Conservation (phyloP, 1,284 basidiomycete species). For the Sporisorium graminicola region DNA sequence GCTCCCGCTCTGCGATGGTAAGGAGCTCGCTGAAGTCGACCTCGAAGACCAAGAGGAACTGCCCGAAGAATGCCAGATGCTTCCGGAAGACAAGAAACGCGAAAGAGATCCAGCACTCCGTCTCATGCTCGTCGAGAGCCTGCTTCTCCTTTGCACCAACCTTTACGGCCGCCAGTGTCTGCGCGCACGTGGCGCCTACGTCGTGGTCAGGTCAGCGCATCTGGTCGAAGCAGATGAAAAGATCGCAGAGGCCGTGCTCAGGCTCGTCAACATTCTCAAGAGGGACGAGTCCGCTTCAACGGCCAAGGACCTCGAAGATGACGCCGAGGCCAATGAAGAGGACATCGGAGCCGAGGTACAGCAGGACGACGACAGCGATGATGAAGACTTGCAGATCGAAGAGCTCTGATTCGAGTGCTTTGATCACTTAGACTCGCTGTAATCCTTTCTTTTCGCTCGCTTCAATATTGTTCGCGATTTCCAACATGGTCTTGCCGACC, state of each 20-base stretch:
- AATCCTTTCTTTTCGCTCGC: neutral
- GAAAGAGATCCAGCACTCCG: constrained; percentile 85
- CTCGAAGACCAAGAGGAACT: constrained; percentile 87
- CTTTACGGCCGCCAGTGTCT: constrained; percentile 86
- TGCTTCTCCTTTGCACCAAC: constrained; percentile 89
- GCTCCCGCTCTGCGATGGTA: constrained; percentile 90
- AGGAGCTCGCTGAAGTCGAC: constrained; percentile 74
- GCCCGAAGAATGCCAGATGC: constrained; percentile 86
- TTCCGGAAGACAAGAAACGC: constrained; percentile 84
- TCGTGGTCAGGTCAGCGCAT: constrained; percentile 85
- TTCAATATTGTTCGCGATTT: neutral
- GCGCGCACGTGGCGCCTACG: constrained; percentile 85
- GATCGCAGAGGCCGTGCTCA: constrained; percentile 66
- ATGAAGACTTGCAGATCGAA: constrained; percentile 65
- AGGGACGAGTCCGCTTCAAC: constrained; percentile 64
- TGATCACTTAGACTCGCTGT: neutral
- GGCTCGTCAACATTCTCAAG: constrained; percentile 68
- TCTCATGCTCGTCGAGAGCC: constrained; percentile 86
- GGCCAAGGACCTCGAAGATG: constrained; percentile 51
- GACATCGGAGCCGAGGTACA: constrained; percentile 47
- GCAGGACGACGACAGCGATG: constrained; percentile 46
- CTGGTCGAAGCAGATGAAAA: constrained; percentile 83
- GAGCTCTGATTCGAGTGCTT: constrained; percentile 45
- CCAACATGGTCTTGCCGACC: neutral
- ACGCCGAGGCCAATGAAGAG: constrained; percentile 43